Base-by-base conservation (phyloP, 495 filamentous ascomycete species). In the Penicillium malachiteum region DNA sequence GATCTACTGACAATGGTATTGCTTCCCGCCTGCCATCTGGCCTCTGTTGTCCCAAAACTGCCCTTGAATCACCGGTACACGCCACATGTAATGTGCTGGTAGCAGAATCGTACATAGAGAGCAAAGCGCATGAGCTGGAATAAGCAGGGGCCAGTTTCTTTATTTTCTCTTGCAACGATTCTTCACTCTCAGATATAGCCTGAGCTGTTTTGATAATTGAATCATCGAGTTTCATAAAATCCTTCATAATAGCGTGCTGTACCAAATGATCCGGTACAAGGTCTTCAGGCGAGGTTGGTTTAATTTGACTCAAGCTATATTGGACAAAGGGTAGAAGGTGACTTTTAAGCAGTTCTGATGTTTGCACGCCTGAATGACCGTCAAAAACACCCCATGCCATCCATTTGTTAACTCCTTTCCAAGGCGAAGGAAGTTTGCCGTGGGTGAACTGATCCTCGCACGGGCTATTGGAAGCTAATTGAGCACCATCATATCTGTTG, bases 81-180 rank as follows among this genome's bases (percentile, higher is more conserved):
- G 85, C 86, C 2, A 86, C 82, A 33, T 80, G 76, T 1, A 88
- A 63, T 5, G 68, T 75, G 43, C 71, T 65, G n/a, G 71, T 69
- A 9, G 38, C 11, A 1, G 78, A 68, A 48, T 87, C 81, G 55
- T 78, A 85, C 12, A 83, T 52, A 1, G 82, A 73, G 0, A 87
- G 67, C 8, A 87, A 71, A 3, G 84, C 86, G 50, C 84, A 87
- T 1, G 83, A 84, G 0, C 84, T 83, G 3, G 80, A 65, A 54
- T 74, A 78, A 10, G 75, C 80, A 31, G 81, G 76, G 33, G 55
- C 67, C 38, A 76, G 55, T 26, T 68, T 68, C 51, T 64, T 59
- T 6, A 71, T 63, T 26, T 72, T 77, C 7, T 65, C 60, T 26
- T 58, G 57, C 0, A 75, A 51, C 0, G 70, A 57, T n/a, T 48